phyloP scores from a whole-genome alignment of 345 rosid species.

The Mallotus nudiflorus region DNA sequence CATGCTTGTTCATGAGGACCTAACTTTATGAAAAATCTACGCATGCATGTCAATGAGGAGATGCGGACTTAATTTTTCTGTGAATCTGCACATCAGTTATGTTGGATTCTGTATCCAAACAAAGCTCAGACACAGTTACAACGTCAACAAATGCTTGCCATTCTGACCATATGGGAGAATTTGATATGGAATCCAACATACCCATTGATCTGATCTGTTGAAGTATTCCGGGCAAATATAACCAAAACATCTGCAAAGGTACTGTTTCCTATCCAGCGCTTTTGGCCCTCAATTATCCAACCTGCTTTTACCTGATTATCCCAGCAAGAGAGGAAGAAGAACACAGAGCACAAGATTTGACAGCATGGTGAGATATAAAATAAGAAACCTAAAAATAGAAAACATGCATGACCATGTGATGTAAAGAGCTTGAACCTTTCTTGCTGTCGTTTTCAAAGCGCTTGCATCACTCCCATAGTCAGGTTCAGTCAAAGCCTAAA shows the following conservation, averaged over 20 bases:
- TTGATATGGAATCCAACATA: slow-evolving; percentile 25
- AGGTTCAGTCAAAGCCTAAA: slow-evolving; percentile 93
- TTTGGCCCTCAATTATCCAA: slow-evolving; percentile 87
- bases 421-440: slow-evolving; percentile 52
- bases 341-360: slow-evolving; percentile 13
- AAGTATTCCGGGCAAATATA: slow-evolving; percentile 74
- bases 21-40: not conserved
- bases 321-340: slow-evolving; percentile 11
- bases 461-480: slow-evolving; percentile 98
- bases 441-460: slow-evolving; percentile 72
- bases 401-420: not conserved
- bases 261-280: slow-evolving; percentile 98
- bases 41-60: not conserved
- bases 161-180: not conserved
- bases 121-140: not conserved
- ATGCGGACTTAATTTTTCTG: not conserved
- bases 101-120: not conserved
- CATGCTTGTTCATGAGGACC: not conserved
- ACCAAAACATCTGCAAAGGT: slow-evolving; percentile 90
- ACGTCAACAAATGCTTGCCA: not conserved
- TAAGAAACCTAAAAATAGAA: not conserved
- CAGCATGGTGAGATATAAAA: slow-evolving; percentile 1
- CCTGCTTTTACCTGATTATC: slow-evolving; percentile 75
- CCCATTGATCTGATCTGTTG: slow-evolving; percentile 93
- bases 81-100: no score